These are phyloP conservation scores for Plasmodium fragile DNA, from an alignment of 169 alveolate genomes.

Conservation along the genomic window DNA sequence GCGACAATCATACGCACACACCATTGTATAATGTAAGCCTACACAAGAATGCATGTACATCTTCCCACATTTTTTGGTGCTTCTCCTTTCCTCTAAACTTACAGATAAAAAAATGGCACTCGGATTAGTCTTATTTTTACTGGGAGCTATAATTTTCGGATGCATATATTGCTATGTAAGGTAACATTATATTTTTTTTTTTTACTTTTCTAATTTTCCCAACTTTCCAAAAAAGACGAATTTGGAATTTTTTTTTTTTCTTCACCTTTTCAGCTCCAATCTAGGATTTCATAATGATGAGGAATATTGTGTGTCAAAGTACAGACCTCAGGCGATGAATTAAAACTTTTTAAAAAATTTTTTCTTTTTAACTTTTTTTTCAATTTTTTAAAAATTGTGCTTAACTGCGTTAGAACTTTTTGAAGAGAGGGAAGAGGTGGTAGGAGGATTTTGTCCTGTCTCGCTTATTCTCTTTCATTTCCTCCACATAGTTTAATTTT, in stretches of 20 bases:
- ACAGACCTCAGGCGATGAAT: neutral
- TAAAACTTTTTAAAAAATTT: neutral
- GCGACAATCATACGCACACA: neutral
- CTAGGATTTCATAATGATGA: constrained; percentile 63
- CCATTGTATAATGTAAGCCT: neutral
- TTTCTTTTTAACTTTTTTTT: constrained; percentile 9
- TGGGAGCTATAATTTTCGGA: constrained; percentile 18
- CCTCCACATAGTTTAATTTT: neutral
- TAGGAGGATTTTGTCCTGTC: neutral
- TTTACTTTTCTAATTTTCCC: neutral
- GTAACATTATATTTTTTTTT: constrained; percentile 43
- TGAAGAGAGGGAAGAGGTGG: neutral
- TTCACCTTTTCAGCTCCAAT: constrained; percentile 27
- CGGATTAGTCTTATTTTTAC: constrained; percentile 50
- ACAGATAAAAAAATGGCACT: constrained; percentile 60
- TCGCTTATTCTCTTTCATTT: neutral
- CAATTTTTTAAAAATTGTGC: neutral
- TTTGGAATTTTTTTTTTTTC: constrained; percentile 7
- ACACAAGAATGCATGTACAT: neutral
- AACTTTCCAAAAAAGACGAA: neutral
- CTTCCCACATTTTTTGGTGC: neutral
- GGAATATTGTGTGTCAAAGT: constrained; percentile 66
- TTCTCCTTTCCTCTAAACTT: neutral
- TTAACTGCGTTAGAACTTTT: neutral
- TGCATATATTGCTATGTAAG: constrained; percentile 66